phyloP scores from a whole-genome alignment of 805 yeast genomes.

The Brettanomyces nanus region DNA sequence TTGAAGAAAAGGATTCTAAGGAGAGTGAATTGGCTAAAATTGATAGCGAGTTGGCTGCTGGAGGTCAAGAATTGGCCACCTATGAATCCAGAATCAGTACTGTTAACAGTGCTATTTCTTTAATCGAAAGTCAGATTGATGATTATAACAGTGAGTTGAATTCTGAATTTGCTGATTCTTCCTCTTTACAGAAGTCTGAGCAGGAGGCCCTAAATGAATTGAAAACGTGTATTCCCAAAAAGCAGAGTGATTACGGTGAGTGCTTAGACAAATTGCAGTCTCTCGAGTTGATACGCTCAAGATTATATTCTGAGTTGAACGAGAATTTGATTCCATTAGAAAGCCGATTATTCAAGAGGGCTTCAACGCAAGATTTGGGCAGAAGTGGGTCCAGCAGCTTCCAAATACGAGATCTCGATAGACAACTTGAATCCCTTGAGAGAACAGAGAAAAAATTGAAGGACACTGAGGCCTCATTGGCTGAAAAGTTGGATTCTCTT shows the following conservation, averaged over 20 bases:
- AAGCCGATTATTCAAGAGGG: constrained; percentile 26
- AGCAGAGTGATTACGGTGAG: constrained; percentile 34
- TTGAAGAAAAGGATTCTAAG: constrained; percentile 34
- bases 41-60: constrained; percentile 31
- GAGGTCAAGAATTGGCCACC: constrained; percentile 36
- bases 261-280: constrained; percentile 32
- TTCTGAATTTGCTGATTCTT: constrained; percentile 44
- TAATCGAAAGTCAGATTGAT: constrained; percentile 29
- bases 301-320: constrained; percentile 46
- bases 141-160: constrained; percentile 42
- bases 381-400: constrained; percentile 6
- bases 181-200: constrained; percentile 43
- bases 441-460: constrained; percentile 13
- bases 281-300: constrained; percentile 39
- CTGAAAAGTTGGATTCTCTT: constrained; percentile 25
- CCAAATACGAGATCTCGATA: constrained; percentile 12
- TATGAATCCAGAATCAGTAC: constrained; percentile 29
- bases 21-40: constrained; percentile 34
- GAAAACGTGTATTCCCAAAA: constrained; percentile 26
- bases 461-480: constrained; percentile 29
- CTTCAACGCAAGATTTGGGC: background rate
- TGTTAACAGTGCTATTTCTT: constrained; percentile 26
- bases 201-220: constrained; percentile 29
- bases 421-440: constrained; percentile 22
- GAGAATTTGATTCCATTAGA: constrained; percentile 49